Base-by-base conservation (phyloP, 345 rosid genomes). In the Hypericum androsaemum region DNA sequence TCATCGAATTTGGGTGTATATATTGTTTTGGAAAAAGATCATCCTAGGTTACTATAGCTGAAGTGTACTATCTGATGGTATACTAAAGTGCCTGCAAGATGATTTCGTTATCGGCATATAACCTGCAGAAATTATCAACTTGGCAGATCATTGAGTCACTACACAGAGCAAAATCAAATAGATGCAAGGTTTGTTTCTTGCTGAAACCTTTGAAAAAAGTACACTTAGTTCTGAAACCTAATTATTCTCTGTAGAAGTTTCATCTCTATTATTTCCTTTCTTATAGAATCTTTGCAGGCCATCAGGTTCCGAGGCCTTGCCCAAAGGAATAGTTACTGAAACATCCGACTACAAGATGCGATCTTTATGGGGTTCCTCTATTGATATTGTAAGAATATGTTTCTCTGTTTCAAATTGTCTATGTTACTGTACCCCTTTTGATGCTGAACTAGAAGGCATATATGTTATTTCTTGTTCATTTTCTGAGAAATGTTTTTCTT, bases 311-410 rank as follows among this genome's bases (percentile, higher is more conserved):
- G 86, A 83, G 52, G 45, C 80, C 36, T 70, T 86, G 62, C 92
- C 95, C 0, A 63, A 72, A 65, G 95, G 86, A 61, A 83, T 86
- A 22, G 70, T 86, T 41, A 66, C 60, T 1, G 56, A 59, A 50
- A 79, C 82, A 39, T 79, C 92, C 16, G 75, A 86, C 71, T 66
- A 79, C 43, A 79, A 81, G 64, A 74, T 76, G 59, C 78, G 56
- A 43, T 82, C 80, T 32, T 66, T 86, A 42, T 86, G 88, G 88
- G 70, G 58, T 39, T 62, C 65, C 59, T 8, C 70, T 39, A 6
- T 38, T 8, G 58, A 77, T 63, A 71, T 68, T 62, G 88, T 81
- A 55, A 32, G 77, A 50, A 15, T 45, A 16, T 13, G 38, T 36
- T 12, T 39, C 37, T 14, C 13, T 37, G 15, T 0, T 16, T 42